Conservation (phyloP, 257 asterid genomes). For the Salvia splendens region DNA sequence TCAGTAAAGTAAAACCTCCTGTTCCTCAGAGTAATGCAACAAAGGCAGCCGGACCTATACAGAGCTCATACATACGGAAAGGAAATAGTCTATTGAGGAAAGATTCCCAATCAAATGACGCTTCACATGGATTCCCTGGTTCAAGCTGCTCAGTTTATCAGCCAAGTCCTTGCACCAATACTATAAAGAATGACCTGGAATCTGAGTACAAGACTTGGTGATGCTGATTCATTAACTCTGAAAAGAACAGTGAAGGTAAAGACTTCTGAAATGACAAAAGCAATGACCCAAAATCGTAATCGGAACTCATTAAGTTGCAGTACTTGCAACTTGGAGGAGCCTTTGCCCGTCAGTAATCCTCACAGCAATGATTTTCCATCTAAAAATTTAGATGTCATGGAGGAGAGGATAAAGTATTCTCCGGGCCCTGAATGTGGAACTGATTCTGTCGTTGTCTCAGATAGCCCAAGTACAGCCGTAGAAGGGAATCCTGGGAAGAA, state of each 20-base stretch:
- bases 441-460: conserved; percentile 45
- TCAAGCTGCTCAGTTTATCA: conserved; percentile 43
- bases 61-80: conserved; percentile 67
- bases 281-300: conserved; percentile 33
- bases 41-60: conserved; percentile 37
- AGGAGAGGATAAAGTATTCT: conserved; percentile 42
- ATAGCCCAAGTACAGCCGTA: conserved; percentile 42
- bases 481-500: conserved; percentile 51
- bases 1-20: conserved; percentile 25
- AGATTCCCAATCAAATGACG: conserved; percentile 37
- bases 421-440: conserved; percentile 41
- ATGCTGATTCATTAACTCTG: conserved; percentile 34
- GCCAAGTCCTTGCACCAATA: conserved; percentile 37
- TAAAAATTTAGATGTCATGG: conserved; percentile 36
- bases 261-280: conserved; percentile 45
- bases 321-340: conserved; percentile 33
- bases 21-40: conserved; percentile 14
- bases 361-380: conserved; percentile 34
- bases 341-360: conserved; percentile 39
- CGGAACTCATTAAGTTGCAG: conserved; percentile 38
- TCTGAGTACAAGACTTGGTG: conserved; percentile 35
- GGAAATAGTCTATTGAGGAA: conserved; percentile 87
- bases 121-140: conserved; percentile 46
- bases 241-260: conserved; percentile 33
- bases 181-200: conserved; percentile 41